Evolutionary conservation across 2,329 filamentous ascomycete species (phyloP), one percentile per base, ranked within the genome.

Genomic region (Rugonectria rugulosa): DNA sequence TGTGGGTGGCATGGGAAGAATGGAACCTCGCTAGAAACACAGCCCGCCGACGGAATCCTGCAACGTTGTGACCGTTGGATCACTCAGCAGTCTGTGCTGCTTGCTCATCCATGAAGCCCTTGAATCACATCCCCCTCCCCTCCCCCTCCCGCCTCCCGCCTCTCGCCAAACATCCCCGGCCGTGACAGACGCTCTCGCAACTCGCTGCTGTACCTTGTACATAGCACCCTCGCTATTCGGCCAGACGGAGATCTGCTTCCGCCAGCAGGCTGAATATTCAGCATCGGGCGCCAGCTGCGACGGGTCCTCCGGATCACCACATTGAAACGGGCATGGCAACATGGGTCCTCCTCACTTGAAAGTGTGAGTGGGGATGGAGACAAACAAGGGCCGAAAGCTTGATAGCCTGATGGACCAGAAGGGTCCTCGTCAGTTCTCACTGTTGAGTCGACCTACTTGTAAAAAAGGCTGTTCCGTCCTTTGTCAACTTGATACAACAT

Each of bases 271-370:
- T 40, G 27, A 43, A 42, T 43, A 10, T 26, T 21, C 27, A 56
- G 24, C 17, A 24, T 40, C 34, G 37, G 42, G 45, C 38, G 32
- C 55, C 56, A 38, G 53, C 58, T 64, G 59, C 52, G 63, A 61
- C 63, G 63, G 61, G 60, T 66, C 61, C 57, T 53, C 57, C 63
- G 63, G 63, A 54, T 56, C 54, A 55, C 55, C 17, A 58, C 60
- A 31, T 11, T 21, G 17, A 17, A 21, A 45, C 31, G 27, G 29
- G 32, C 47, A 48, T 43, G 47, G 45, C 34, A 19, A 6, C n/a
- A 19, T 10, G 34, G 34, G 34, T 11, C 36, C 36, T 32, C 15
- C 10, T 44, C 34, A 26, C 52, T 49, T 57, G 55, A 36, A 32
- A 36, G 56, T 55, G 59, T 55, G 50, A 50, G 47, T 66, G 63